Evolutionary conservation across 2,329 filamentous ascomycete species (phyloP).

Genomic region (Ascosphaera acerosa): DNA sequence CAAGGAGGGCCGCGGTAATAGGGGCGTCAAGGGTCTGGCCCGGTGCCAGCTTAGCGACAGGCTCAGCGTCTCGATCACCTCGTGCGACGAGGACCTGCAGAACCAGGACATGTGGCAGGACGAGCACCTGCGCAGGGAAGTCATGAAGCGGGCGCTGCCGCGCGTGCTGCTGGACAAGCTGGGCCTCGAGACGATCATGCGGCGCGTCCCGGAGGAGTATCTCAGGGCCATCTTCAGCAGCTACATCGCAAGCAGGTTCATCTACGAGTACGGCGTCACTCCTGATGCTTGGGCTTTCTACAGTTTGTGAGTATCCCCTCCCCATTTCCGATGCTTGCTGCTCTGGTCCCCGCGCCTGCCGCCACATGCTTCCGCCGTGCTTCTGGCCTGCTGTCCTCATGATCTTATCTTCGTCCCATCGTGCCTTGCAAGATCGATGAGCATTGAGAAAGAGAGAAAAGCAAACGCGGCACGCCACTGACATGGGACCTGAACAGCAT

Average conservation of each 20-base stretch:
- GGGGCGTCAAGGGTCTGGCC: too few relatives aligned
- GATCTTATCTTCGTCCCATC: too few relatives aligned
- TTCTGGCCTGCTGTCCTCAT: not conserved
- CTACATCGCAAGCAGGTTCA: slow-evolving; percentile 82
- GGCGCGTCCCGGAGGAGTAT: slow-evolving; percentile 75
- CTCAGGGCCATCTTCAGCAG: slow-evolving; percentile 88
- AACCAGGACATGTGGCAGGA: slow-evolving; percentile 80
- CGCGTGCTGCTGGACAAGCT: slow-evolving; percentile 67
- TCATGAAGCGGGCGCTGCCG: slow-evolving; percentile 67
- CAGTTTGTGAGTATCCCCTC: slow-evolving; percentile 51
- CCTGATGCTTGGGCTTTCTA: slow-evolving; percentile 97
- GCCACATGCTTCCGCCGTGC: not conserved
- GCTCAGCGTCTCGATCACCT: slow-evolving; percentile 80
- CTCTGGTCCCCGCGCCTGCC: too few relatives aligned
- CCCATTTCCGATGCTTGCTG: not conserved
- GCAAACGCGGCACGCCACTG: too few relatives aligned
- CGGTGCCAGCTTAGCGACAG: slow-evolving; percentile 79
- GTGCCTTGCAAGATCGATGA: too few relatives aligned
- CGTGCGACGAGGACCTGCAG: slow-evolving; percentile 87
- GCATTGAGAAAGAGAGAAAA: too few relatives aligned
- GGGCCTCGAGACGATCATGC: slow-evolving; percentile 64
- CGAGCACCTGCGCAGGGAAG: slow-evolving; percentile 45
- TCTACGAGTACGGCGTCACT: slow-evolving; percentile 80
- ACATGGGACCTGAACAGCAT: too few relatives aligned
- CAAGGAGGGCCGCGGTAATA: slow-evolving; percentile 30